A percentile compares a stretch with the other conserved stretches of the same genome.
These are phyloP conservation scores for Aspergillus japonicus DNA, from an alignment of 2,329 filamentous ascomycete genomes.

Conservation along the genomic window DNA sequence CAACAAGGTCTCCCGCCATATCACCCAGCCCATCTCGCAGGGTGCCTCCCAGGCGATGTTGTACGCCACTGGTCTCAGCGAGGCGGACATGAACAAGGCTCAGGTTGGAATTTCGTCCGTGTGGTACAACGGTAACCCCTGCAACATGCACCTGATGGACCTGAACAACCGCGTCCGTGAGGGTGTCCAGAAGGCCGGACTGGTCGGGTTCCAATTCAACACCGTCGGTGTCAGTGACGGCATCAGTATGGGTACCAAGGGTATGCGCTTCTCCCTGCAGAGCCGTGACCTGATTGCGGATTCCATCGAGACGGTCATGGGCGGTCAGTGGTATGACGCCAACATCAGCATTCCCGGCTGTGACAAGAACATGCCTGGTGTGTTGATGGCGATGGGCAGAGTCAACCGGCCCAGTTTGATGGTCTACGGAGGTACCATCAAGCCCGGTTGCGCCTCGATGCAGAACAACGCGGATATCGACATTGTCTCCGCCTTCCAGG, in stretches of 20 bases:
- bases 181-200: conserved; percentile 70
- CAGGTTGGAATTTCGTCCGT: conserved; percentile 98
- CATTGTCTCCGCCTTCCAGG: conserved; percentile 96
- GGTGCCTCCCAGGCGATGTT: conserved; percentile 99
- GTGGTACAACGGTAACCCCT: conserved; percentile 97
- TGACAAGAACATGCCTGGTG: conserved; percentile 99
- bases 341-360: conserved; percentile 96
- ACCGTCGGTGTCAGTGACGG: conserved; percentile 96
- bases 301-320: conserved; percentile 98
- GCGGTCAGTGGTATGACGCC: conserved; percentile 96
- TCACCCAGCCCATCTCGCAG: conserved; percentile 97
- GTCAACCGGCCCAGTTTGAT: conserved; percentile 93
- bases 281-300: conserved; percentile 96
- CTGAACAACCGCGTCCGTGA: conserved; percentile 76
- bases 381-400: conserved; percentile 88
- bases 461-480: conserved; percentile 77
- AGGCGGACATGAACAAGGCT: conserved; percentile 89
- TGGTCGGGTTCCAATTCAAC: conserved; percentile 97
- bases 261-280: conserved; percentile 94
- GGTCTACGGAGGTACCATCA: conserved; percentile 96
- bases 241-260: conserved; percentile 96
- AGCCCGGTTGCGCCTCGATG: conserved; percentile 77
- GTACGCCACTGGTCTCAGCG: conserved; percentile 85
- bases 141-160: conserved; percentile 97
- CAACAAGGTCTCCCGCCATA: conserved; percentile 79